Evolutionary conservation across 352 stramenopile genomes (phyloP), one percentile per base, ranked within the genome.

Genomic region (Phytophthora cryptogea): DNA sequence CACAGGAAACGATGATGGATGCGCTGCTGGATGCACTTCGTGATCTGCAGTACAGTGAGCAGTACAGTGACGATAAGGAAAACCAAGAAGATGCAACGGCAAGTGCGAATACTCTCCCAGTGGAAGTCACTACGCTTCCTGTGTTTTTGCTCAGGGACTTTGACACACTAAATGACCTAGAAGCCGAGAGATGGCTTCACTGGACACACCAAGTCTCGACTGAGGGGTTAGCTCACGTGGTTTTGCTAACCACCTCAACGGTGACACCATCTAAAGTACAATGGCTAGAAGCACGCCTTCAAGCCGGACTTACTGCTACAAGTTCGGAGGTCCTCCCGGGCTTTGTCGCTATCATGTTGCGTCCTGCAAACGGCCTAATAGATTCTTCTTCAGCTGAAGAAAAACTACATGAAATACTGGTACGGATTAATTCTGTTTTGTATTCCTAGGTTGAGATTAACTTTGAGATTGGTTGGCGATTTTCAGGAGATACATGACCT

Each of bases 331-430:
- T 37, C 1, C 60, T 57, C 6, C 60, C 64, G 6, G 67, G 78
- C 28, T 89, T 91, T 55, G 70, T 90, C 31, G 74, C 74, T 13
- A 81, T 93, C 23, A 63, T 90, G 31, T 44, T 93, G 54, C 83
- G 81, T 14, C 59, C 82, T 16, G 77, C 81, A 13, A 86, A 85
- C 36, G 59, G 54, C 7, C 33, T 73, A 2, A 70, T 75, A 0
- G 83, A 93, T 52, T 14, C 16, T 8, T 76, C 65, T 1, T 72
- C 68, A 5, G 71, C 68, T n/a, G 32, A 74, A 7, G 68, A 90
- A 10, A 91, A 91, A 50, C 62, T 91, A n/a, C 60, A 33, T 0
- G 20, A 61, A 26, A 23, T 84, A 37, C 46, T 74, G 61, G 78
- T 83, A 68, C 27, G 42, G 28, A 8, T 39, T 13, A 42, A 5